Evolutionary conservation across 495 filamentous ascomycete genomes (phyloP).

Genomic region (Aspergillus carlsbadensis): DNA sequence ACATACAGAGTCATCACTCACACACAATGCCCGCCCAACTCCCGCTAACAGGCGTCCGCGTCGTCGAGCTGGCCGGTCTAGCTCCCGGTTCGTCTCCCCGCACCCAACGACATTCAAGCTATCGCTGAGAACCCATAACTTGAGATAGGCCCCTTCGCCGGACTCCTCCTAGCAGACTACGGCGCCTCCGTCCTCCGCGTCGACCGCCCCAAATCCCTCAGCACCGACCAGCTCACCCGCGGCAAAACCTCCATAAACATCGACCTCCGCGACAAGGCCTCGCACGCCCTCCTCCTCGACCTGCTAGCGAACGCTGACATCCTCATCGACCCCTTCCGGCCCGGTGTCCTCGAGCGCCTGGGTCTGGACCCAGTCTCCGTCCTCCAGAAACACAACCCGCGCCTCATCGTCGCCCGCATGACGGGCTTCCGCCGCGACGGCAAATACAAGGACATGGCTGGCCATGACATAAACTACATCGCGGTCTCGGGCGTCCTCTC

Average conservation of each 20-base stretch:
- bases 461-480: slow-evolving; percentile 98
- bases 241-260: slow-evolving; percentile 76
- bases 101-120: background rate
- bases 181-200: slow-evolving; percentile 86
- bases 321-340: slow-evolving; percentile 90
- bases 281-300: slow-evolving; percentile 61
- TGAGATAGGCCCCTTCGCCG: slow-evolving; percentile 76
- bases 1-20: background rate
- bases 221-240: slow-evolving; percentile 68
- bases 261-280: slow-evolving; percentile 67
- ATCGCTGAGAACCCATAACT: slow-evolving; percentile 7
- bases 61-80: slow-evolving; percentile 86
- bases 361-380: slow-evolving; percentile 64
- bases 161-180: slow-evolving; percentile 83
- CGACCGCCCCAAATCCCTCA: slow-evolving; percentile 58
- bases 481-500: slow-evolving; percentile 79
- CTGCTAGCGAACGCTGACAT: slow-evolving; percentile 67
- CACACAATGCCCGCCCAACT: slow-evolving; percentile 16
- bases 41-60: slow-evolving; percentile 73
- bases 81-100: slow-evolving; percentile 64
- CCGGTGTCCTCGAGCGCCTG: slow-evolving; percentile 82
- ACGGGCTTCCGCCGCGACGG: slow-evolving; percentile 89
- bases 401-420: slow-evolving; percentile 78
- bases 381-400: slow-evolving; percentile 66
- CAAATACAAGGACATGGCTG: slow-evolving; percentile 81